Evolutionary conservation across 352 stramenopile genomes (phyloP).

Genomic region (Phytopythium helicoides): DNA sequence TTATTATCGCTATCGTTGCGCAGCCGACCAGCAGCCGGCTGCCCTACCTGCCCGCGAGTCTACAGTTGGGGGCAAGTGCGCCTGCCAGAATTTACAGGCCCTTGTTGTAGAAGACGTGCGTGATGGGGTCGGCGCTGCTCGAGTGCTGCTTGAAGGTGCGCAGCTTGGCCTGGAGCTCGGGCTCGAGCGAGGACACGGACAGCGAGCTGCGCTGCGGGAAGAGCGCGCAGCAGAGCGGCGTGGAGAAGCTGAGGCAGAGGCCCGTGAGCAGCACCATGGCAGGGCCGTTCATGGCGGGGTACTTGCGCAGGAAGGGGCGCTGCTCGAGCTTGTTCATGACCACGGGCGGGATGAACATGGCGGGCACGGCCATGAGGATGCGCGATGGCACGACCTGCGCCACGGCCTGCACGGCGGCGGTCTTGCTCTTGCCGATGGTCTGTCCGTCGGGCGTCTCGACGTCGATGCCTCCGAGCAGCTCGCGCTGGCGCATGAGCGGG

Average conservation of each 20-base stretch:
- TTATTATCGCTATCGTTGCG: background rate
- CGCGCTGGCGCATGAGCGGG: constrained; percentile 86
- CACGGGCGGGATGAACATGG: constrained; percentile 84
- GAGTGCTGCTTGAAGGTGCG: constrained; percentile 43
- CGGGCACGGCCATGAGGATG: constrained; percentile 83
- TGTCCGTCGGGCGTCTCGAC: constrained; percentile 67
- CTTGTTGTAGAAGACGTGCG: constrained; percentile 81
- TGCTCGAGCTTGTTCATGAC: constrained; percentile 82
- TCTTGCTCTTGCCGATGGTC: constrained; percentile 65
- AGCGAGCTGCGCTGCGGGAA: constrained; percentile 80
- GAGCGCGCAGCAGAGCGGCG: constrained; percentile 77
- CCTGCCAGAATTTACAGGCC: constrained; percentile 49
- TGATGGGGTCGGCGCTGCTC: constrained; percentile 23
- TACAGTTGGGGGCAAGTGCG: no score
- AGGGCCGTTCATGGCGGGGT: constrained; percentile 61
- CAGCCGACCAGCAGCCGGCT: no score
- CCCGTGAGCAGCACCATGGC: constrained; percentile 74
- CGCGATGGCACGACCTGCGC: constrained; percentile 82
- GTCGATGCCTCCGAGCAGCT: constrained; percentile 79
- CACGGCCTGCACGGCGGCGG: constrained; percentile 71
- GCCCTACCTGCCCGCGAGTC: no score
- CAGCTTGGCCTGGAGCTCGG: constrained; percentile 58
- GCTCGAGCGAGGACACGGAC: constrained; percentile 51
- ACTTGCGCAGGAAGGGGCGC: constrained; percentile 49
- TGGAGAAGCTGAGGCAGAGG: constrained; percentile 70